Base-by-base conservation (phyloP, 140 eudicot species). In the Cichorium intybus region DNA sequence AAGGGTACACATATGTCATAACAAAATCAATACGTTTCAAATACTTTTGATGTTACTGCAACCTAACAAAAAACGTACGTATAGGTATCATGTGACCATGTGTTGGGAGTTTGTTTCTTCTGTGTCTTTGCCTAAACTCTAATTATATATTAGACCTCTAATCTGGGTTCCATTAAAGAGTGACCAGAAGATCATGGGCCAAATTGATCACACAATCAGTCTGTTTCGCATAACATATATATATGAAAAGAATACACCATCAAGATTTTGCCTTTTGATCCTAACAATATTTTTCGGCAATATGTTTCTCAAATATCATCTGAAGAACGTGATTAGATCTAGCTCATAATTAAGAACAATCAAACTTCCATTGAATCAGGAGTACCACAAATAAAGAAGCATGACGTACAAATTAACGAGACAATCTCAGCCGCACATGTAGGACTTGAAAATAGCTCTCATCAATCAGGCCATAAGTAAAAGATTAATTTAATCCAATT, bases 1-100 rank as follows among this genome's bases (percentile, higher is more conserved):
- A 17, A 26, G 56, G 70, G 57, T 46, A 55, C 39, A 45, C 47
- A 53, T 16, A 22, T 56, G 56, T 21, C 50, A 57, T 48, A 20
- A 57, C 55, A 7, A 66, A 35, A 11, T 20, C 27, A 24, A 48
- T 28, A 66, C 16, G 49, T 56, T 66, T 59, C 26, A 49, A 37
- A 51, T 5, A 16, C 18, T 35, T n/a, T n/a, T 57, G 16, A 24
- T 66, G 45, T 35, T 34, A 34, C 14, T 24, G 59, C 39, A 29
- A 53, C 47, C 56, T 34, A 66, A 24, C 16, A 68, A 55, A 54
- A 8, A 56, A 1, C 5, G 43, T 43, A 17, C 12, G 27, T 66
- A 29, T 15, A 60, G 29, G 24, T 20, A 75, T 23, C 57, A 74
- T 66, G 74, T 59, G 57, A 51, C 69, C 74, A 59, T 74, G 74